phyloP scores from a whole-genome alignment of 148 eudicot species.

The Vaccinium vitisidaea region DNA sequence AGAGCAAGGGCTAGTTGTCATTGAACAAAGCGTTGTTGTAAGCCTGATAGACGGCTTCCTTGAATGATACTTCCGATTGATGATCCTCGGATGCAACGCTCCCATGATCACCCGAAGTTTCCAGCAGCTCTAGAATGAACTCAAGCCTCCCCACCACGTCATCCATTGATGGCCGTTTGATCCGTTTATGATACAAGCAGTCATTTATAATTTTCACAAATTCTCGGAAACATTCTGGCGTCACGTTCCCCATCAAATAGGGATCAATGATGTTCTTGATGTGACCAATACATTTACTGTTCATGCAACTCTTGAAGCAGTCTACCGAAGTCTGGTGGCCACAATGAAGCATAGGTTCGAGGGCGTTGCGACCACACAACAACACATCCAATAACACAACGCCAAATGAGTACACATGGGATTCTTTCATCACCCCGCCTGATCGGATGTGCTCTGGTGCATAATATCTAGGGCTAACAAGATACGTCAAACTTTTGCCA shows the following conservation, averaged over 20 bases:
- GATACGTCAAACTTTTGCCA: not conserved
- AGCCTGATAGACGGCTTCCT: not conserved
- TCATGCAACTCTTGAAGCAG: constrained; percentile 1
- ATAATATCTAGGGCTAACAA: not conserved
- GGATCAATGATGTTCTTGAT: constrained; percentile 19
- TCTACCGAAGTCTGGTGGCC: not conserved
- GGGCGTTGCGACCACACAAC: not conserved
- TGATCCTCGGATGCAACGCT: not conserved
- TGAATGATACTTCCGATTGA: not conserved
- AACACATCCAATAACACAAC: constrained; percentile 5
- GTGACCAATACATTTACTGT: not conserved
- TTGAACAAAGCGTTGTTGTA: not conserved
- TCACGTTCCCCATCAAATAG: not conserved
- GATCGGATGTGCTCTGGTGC: constrained; percentile 1
- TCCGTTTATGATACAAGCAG: not conserved
- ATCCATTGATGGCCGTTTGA: constrained; percentile 18
- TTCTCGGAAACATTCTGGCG: constrained; percentile 19
- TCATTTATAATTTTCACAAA: constrained; percentile 12
- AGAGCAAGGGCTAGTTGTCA: not conserved
- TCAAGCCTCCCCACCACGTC: constrained; percentile 19
- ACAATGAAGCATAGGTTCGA: not conserved
- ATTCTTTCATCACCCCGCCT: not conserved
- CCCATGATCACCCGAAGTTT: not conserved
- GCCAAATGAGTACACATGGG: constrained; percentile 31
- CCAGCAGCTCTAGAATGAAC: constrained; percentile 16